Evolutionary conservation across 495 filamentous ascomycete species (phyloP).

Genomic region (Jackrogersella multiformis): DNA sequence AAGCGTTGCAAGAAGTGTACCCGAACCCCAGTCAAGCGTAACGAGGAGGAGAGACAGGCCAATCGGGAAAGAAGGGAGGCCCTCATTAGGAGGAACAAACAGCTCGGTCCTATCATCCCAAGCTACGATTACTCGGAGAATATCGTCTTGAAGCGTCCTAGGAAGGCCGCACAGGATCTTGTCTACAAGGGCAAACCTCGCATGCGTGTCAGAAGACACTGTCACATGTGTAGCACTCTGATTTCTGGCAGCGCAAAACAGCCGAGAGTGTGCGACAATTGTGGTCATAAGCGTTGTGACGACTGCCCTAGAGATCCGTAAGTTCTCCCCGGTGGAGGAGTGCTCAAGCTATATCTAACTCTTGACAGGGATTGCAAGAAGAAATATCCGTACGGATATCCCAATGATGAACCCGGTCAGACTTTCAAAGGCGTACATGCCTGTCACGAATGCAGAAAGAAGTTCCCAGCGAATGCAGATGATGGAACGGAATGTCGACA

Average conservation of each 20-base stretch:
- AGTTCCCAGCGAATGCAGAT: constrained; percentile 58
- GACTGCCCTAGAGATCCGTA: constrained; percentile 85
- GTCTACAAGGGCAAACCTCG: constrained; percentile 68
- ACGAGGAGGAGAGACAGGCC: constrained; percentile 60
- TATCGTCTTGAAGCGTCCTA: constrained; percentile 66
- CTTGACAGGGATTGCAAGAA: constrained; percentile 68
- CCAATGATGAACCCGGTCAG: constrained; percentile 67
- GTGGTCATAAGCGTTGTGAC: constrained; percentile 80
- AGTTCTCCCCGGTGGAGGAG: constrained; percentile 45
- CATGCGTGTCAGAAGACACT: constrained; percentile 78
- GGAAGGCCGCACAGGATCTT: constrained; percentile 74
- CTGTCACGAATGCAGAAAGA: constrained; percentile 70
- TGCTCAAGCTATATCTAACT: constrained; percentile 10
- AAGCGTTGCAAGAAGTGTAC: constrained; percentile 81
- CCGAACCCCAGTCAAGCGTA: constrained; percentile 68
- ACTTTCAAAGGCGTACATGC: constrained; percentile 62
- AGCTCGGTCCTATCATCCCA: constrained; percentile 56
- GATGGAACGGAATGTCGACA: constrained; percentile 62
- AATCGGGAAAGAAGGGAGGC: constrained; percentile 55
- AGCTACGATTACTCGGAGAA: constrained; percentile 56
- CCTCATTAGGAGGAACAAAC: constrained; percentile 60
- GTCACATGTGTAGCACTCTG: constrained; percentile 75
- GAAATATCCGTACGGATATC: constrained; percentile 81
- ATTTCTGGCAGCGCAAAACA: constrained; percentile 65
- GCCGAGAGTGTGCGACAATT: constrained; percentile 72